phyloP scores from a whole-genome alignment of 2,329 filamentous ascomycete species.

The Fusarium abutilonis region DNA sequence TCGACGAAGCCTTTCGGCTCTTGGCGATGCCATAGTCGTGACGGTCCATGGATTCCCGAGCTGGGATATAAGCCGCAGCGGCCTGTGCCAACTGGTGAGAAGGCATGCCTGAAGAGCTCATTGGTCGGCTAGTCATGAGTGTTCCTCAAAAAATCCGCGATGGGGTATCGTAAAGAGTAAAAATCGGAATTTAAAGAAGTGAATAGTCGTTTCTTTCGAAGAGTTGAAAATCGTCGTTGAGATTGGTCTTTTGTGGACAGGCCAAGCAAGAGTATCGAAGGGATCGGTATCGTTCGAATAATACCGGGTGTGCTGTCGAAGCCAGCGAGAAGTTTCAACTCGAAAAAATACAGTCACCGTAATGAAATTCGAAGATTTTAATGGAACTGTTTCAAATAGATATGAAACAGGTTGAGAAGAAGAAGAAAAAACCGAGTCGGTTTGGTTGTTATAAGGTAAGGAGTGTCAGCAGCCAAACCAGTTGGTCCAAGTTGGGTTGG shows the following conservation, averaged over 20 bases:
- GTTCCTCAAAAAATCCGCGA: conserved; percentile 31
- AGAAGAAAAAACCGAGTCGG: conserved; percentile 29
- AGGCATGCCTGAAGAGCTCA: conserved; percentile 55
- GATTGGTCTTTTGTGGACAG: conserved; percentile 17
- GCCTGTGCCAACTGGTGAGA: conserved; percentile 59
- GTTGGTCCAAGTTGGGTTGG: conserved; percentile 56
- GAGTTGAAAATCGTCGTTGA: conserved; percentile 34
- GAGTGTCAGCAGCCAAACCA: conserved; percentile 68
- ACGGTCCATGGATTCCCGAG: conserved; percentile 64
- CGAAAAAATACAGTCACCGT: conserved; percentile 42
- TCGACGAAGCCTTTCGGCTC: conserved; percentile 73
- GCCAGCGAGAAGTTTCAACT: conserved; percentile 43
- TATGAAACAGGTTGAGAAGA: conserved; percentile 17
- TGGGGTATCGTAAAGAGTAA: conserved; percentile 38
- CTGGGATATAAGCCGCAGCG: conserved; percentile 59
- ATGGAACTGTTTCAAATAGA: conserved; percentile 10
- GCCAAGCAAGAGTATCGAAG: conserved; percentile 26
- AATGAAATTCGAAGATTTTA: conserved; percentile 16
- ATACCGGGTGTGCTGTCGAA: conserved; percentile 38
- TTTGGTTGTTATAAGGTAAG: conserved; percentile 50
- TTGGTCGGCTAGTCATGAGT: conserved; percentile 35
- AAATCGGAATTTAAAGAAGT: conserved; percentile 12
- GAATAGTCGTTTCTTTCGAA: conserved; percentile 32
- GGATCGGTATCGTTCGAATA: conserved; percentile 32
- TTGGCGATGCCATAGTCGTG: conserved; percentile 71